Evolutionary conservation across 257 asterid species (phyloP), one percentile per base, ranked within the genome.

Genomic region (Capsicum pubescens): DNA sequence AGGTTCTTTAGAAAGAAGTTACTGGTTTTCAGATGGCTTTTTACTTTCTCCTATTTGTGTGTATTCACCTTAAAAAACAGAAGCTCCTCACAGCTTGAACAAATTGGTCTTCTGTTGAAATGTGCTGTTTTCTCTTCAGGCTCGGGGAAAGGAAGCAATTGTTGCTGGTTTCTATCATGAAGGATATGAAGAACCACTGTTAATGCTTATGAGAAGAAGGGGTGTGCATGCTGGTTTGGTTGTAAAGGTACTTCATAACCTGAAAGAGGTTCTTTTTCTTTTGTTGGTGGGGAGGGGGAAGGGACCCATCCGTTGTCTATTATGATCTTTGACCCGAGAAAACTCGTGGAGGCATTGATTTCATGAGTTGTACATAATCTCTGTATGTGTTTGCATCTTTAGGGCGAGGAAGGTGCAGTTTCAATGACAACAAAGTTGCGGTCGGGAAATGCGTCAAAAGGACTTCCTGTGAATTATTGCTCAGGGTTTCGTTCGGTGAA

Each of bases 381-480:
- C 32, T 82, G 19, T 17, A 66, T 60, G 54, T 82, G 67, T 82
- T 80, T 82, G 50, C 81, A 83, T 84, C 67, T 82, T 85, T 83
- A 96, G 99, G 99, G 99, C 14, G 99, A 96, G 90, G 99, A 96
- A 86, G 99, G 99, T 50, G 98, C 99, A 76, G 97, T 96, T 84
- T 94, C 99, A 46, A 94, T 96, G 99, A 94, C 99, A 39, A 96
- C 99, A 19, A 93, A 91, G 88, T 85, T 90, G 86, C 90, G 91
- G 83, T 91, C 95, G 55, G 91, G 90, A 80, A 90, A 77, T 90
- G 95, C 98, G 84, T 92, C 99, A 14, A 94, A 96, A 85, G 98
- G 99, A 80, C 79, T 96, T 78, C 95, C 98, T 7, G 98, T 96
- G 74, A 96, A 96, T 86, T 94, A 93, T 92, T 96, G 99, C 88